Conservation (phyloP, 2,329 filamentous ascomycete species). For the Coniochaeta sp. region DNA sequence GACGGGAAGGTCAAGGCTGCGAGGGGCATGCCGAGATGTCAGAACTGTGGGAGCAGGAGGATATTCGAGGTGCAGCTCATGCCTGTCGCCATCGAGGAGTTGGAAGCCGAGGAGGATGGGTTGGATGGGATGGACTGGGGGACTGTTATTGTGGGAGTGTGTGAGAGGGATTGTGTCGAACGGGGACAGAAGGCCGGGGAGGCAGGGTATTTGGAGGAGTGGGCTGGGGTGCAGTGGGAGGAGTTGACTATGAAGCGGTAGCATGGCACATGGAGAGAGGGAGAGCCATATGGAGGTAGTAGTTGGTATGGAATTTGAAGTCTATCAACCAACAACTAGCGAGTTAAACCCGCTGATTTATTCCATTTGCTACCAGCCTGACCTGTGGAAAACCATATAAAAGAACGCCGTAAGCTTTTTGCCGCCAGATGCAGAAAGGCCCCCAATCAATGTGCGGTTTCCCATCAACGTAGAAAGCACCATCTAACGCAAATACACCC, state of each 20-base stretch:
- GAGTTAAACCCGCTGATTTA: neutral
- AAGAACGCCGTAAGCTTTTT: slow-evolving; percentile 22
- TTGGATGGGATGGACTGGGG: slow-evolving; percentile 97
- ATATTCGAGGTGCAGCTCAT: slow-evolving; percentile 90
- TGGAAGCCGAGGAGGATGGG: slow-evolving; percentile 69
- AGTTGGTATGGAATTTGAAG: too few species aligned
- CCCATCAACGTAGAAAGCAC: neutral
- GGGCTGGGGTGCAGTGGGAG: slow-evolving; percentile 98
- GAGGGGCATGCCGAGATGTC: slow-evolving; percentile 64
- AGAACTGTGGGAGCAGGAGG: slow-evolving; percentile 65
- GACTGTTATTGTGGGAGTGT: slow-evolving; percentile 82
- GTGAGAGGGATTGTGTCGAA: slow-evolving; percentile 68
- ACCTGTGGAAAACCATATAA: slow-evolving; percentile 13
- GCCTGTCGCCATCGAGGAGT: slow-evolving; percentile 80
- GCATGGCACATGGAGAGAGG: neutral
- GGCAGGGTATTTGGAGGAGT: slow-evolving; percentile 83
- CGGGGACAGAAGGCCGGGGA: slow-evolving; percentile 50
- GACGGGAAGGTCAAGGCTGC: slow-evolving; percentile 7
- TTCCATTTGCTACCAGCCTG: slow-evolving; percentile 9
- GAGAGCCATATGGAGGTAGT: too few species aligned
- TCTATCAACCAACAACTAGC: neutral
- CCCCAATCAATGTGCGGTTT: neutral
- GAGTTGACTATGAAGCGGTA: slow-evolving; percentile 45
- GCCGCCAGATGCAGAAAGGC: slow-evolving; percentile 19
- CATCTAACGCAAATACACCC: neutral